Conservation (phyloP, 1,284 basidiomycete species). For the Papiliotrema nemorosa region DNA sequence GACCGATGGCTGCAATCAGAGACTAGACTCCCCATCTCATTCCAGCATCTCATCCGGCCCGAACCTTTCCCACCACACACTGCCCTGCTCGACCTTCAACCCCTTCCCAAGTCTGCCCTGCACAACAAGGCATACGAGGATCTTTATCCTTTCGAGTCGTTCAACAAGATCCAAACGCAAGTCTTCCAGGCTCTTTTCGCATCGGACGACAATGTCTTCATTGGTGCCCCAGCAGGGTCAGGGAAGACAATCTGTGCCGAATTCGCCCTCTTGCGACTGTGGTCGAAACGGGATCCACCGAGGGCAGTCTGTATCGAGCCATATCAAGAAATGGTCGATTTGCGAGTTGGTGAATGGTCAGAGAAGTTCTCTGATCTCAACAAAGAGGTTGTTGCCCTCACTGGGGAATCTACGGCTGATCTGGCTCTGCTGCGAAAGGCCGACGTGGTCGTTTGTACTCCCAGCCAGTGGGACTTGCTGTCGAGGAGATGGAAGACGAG, state of each 20-base stretch:
- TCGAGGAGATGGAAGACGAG: constrained; percentile 89
- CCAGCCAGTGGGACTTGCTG: constrained; percentile 91
- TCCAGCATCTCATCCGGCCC: constrained; percentile 96
- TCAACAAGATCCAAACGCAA: constrained; percentile 99
- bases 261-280: constrained; percentile 85
- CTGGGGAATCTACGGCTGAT: constrained; percentile 93
- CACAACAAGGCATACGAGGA: constrained; percentile 87
- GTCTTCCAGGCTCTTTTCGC: constrained; percentile 97
- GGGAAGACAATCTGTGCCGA: constrained; percentile 98
- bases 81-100: constrained; percentile 86
- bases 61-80: constrained; percentile 95
- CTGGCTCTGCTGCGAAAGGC: constrained; percentile 85
- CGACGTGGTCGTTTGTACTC: constrained; percentile 88
- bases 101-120: constrained; percentile 81
- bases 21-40: constrained; percentile 90
- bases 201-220: constrained; percentile 91
- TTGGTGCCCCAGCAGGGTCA: constrained; percentile 92
- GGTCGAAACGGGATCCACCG: constrained; percentile 76
- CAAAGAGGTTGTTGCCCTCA: constrained; percentile 88
- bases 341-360: constrained; percentile 83
- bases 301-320: constrained; percentile 97
- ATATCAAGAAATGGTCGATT: constrained; percentile 93
- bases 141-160: constrained; percentile 77
- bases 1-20: constrained; percentile 96
- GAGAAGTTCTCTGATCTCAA: constrained; percentile 76